A percentile compares a stretch with the other conserved stretches of the same genome.
Evolutionary conservation across 78 protist genomes (phyloP).

Genomic region (Dictyostelium purpureum): DNA sequence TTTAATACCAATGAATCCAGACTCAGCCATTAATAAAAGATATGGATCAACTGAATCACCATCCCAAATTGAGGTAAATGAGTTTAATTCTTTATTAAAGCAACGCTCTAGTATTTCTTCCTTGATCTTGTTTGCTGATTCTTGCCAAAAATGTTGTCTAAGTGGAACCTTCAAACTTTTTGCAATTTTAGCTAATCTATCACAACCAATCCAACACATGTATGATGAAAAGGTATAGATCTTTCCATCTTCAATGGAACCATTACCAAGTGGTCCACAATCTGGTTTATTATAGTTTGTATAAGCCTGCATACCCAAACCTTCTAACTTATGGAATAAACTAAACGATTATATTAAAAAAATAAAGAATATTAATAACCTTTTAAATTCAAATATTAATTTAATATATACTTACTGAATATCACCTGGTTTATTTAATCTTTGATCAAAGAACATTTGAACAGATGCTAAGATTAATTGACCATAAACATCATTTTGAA

Average conservation of each 20-base stretch:
- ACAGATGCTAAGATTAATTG: slow-evolving; percentile 64
- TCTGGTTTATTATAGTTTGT: slow-evolving; percentile 81
- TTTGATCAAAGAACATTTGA: slow-evolving; percentile 83
- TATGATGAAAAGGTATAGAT: slow-evolving; percentile 66
- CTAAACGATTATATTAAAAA: too few species aligned
- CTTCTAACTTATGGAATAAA: slow-evolving; percentile 77
- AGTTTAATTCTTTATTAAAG: slow-evolving; percentile 29
- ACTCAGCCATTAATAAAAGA: slow-evolving; percentile 44
- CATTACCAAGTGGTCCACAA: slow-evolving; percentile 64
- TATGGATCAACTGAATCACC: slow-evolving; percentile 78
- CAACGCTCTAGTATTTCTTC: slow-evolving; percentile 34
- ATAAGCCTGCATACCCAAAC: slow-evolving; percentile 68
- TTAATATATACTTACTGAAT: slow-evolving; percentile 21
- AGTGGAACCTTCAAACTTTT: slow-evolving; percentile 28
- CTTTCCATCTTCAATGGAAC: slow-evolving; percentile 43
- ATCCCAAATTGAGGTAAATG: slow-evolving; percentile 33
- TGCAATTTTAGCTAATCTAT: slow-evolving; percentile 81
- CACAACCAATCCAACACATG: slow-evolving; percentile 85
- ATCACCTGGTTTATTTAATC: slow-evolving; percentile 76
- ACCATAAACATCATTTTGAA: slow-evolving; percentile 81
- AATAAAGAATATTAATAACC: background rate
- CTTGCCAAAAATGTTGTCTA: slow-evolving; percentile 55
- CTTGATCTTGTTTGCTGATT: slow-evolving; percentile 68
- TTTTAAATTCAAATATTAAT: background rate
- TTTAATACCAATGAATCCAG: slow-evolving; percentile 34